phyloP scores from a whole-genome alignment of 192 early-diverging fungal species.

The Coemansia sp. region DNA sequence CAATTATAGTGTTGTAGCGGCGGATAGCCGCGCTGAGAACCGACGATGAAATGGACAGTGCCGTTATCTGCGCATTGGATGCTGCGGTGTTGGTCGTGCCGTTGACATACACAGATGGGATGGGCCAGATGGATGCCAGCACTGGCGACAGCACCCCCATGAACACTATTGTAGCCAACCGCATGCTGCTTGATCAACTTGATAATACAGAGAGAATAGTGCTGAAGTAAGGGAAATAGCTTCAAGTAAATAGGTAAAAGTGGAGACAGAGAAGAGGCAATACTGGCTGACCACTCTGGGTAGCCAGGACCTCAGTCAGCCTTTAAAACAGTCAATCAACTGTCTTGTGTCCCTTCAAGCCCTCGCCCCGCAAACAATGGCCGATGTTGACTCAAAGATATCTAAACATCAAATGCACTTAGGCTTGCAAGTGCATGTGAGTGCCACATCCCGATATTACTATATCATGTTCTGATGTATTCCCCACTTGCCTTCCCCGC shows the following conservation, averaged over 20 bases:
- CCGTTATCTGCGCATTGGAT: constrained; percentile 23
- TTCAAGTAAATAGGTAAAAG: not conserved
- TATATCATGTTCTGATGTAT: not conserved
- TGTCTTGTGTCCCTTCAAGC: constrained; percentile 2
- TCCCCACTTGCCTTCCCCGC: not conserved
- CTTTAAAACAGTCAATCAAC: not conserved
- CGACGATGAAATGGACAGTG: constrained; percentile 49
- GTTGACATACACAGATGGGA: constrained; percentile 21
- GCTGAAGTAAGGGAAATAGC: not conserved
- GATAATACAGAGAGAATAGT: not conserved
- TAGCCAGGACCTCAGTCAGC: not conserved
- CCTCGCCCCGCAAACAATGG: not conserved
- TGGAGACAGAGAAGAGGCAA: not conserved
- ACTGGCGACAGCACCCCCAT: constrained; percentile 22
- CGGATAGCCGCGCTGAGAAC: constrained; percentile 51
- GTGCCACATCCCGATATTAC: not conserved
- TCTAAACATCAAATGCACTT: not conserved
- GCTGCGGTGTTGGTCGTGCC: constrained; percentile 50
- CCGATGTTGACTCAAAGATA: not conserved
- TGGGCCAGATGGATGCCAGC: constrained; percentile 45
- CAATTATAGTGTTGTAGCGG: constrained; percentile 54
- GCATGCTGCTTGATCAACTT: not conserved
- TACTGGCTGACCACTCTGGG: not conserved
- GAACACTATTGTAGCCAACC: constrained; percentile 6
- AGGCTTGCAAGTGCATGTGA: not conserved